Conservation (phyloP, 345 rosid genomes). For the Psidium guajava region DNA sequence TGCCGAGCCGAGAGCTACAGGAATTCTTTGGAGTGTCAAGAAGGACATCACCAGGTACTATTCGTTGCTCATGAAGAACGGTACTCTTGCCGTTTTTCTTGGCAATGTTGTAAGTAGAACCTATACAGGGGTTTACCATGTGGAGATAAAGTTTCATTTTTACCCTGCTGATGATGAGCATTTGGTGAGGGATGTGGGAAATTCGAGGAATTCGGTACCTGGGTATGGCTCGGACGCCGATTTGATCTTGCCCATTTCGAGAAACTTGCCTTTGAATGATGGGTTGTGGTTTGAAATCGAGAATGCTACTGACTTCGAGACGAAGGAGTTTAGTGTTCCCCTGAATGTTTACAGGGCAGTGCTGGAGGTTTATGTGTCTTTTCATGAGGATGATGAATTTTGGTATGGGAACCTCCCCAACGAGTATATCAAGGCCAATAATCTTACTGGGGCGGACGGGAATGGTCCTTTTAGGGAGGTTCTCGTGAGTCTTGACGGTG, state of each 20-base stretch:
- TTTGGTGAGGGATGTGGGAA: background rate
- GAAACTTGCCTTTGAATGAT: conserved; percentile 47
- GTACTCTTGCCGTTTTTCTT: conserved; percentile 51
- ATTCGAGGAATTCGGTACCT: background rate
- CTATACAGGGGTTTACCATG: conserved; percentile 83
- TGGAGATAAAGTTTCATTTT: conserved; percentile 50
- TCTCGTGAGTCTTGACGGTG: conserved; percentile 49
- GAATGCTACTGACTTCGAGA: conserved; percentile 25
- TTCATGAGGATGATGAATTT: conserved; percentile 86
- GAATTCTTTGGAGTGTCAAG: conserved; percentile 65
- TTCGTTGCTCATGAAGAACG: conserved; percentile 54
- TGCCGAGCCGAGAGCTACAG: conserved; percentile 70
- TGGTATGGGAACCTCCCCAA: conserved; percentile 68
- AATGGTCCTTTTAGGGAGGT: conserved; percentile 95
- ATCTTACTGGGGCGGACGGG: conserved; percentile 34
- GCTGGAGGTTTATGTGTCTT: conserved; percentile 83
- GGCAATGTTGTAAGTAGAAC: conserved; percentile 55
- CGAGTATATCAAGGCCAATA: conserved; percentile 58
- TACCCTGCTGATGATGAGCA: conserved; percentile 27
- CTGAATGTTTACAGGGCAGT: conserved; percentile 78
- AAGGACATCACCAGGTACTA: conserved; percentile 81
- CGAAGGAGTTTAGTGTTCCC: conserved; percentile 47
- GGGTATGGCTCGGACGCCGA: conserved; percentile 43
- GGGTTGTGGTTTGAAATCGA: conserved; percentile 83
- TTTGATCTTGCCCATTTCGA: conserved; percentile 70